Conservation (phyloP, 768 basidiomycete genomes). For the Tylopilus intermedius region DNA sequence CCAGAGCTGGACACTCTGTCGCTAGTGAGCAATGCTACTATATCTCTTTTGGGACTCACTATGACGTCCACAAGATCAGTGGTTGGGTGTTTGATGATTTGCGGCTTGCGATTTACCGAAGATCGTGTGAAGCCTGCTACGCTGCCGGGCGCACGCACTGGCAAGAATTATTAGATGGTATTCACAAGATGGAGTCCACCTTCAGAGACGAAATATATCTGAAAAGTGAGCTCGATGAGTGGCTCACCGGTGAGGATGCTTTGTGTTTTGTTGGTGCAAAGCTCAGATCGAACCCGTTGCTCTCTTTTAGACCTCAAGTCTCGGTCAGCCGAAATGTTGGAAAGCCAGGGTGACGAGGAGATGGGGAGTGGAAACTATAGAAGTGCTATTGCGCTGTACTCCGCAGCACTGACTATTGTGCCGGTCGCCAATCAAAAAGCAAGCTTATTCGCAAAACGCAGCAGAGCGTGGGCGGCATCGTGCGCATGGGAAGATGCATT, state of each 20-base stretch:
- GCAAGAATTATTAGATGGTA: not conserved
- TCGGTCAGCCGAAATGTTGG: conserved; percentile 1
- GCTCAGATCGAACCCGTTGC: not conserved
- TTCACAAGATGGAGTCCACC: conserved; percentile 2
- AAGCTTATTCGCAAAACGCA: conserved; percentile 11
- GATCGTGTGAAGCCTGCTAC: conserved; percentile 10
- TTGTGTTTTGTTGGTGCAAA: not conserved
- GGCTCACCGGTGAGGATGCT: conserved; percentile 10
- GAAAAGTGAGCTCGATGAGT: not conserved
- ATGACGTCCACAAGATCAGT: conserved; percentile 5
- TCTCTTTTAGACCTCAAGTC: conserved; percentile 7
- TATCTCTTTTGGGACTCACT: not conserved
- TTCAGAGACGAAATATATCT: conserved; percentile 10
- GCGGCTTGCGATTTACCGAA: conserved; percentile 3
- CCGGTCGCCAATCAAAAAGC: not conserved
- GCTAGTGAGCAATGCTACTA: conserved; percentile 5
- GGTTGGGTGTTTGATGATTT: conserved; percentile 17
- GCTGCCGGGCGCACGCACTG: not conserved
- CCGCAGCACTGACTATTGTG: conserved; percentile 5
- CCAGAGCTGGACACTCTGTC: conserved; percentile 12
- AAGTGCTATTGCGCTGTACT: conserved; percentile 8
- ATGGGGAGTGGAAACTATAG: conserved; percentile 1
- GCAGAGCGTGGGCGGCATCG: conserved; percentile 5
- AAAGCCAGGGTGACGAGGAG: conserved; percentile 10
- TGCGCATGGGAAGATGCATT: conserved; percentile 11